Evolutionary conservation across 108 stramenopile genomes (phyloP).

Genomic region (Cyclotella choctawhatcheeana): DNA sequence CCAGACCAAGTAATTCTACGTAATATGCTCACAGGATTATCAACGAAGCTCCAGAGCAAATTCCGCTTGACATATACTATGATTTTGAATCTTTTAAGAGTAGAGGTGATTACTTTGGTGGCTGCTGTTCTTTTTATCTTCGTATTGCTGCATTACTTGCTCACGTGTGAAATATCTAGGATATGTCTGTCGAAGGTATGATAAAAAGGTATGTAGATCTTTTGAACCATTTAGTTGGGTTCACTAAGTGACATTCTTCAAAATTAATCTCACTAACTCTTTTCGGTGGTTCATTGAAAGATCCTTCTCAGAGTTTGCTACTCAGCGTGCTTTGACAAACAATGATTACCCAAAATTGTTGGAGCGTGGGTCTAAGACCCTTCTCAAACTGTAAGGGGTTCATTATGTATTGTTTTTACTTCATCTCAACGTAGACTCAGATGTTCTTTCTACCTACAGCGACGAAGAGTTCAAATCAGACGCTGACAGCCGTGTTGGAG

Average conservation of each 20-base stretch:
- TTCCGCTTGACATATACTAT: slow-evolving; percentile 97
- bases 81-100: slow-evolving; percentile 95
- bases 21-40: slow-evolving; percentile 93
- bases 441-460: neutral
- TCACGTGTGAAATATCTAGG: too few species aligned
- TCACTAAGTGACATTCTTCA: too few species aligned
- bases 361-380: slow-evolving; percentile 69
- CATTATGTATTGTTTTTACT: neutral
- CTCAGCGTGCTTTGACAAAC: slow-evolving; percentile 91
- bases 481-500: slow-evolving; percentile 59
- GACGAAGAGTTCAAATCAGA: slow-evolving; percentile 67
- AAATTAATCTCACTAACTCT: too few species aligned
- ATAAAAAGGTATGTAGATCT: too few species aligned
- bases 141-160: too few species aligned
- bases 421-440: neutral
- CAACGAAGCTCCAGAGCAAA: slow-evolving; percentile 88
- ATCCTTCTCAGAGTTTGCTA: slow-evolving; percentile 91
- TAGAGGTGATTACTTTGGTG: slow-evolving; percentile 83
- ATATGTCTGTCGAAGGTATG: slow-evolving; percentile 89
- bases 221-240: too few species aligned
- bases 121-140: neutral
- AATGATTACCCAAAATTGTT: slow-evolving; percentile 90
- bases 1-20: slow-evolving; percentile 68
- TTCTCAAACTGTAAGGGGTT: slow-evolving; percentile 55
- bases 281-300: too few species aligned